A percentile compares a stretch with the other conserved stretches of the same genome.
Evolutionary conservation across 2,329 filamentous ascomycete species (phyloP).

Genomic region (Zymoseptoria passerinii): DNA sequence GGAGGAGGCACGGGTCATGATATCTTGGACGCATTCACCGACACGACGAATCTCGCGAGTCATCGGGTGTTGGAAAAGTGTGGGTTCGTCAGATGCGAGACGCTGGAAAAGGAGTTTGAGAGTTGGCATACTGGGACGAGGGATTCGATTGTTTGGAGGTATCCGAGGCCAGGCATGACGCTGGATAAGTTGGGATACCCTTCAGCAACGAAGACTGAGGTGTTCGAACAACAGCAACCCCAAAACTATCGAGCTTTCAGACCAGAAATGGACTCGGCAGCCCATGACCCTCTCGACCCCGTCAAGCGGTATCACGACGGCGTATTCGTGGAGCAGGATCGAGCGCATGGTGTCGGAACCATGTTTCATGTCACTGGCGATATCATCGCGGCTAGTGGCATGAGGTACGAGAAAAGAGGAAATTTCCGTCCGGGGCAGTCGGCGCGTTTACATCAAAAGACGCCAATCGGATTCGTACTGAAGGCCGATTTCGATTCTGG

Average conservation of each 20-base stretch:
- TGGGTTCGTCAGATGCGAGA: conserved; percentile 41
- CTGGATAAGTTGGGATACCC: conserved; percentile 18
- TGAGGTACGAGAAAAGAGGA: conserved; percentile 1
- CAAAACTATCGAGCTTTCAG: not conserved
- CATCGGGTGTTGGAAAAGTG: conserved; percentile 49
- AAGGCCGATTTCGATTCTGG: not conserved
- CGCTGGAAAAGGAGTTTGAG: conserved; percentile 34
- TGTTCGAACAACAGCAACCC: not conserved
- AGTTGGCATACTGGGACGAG: conserved; percentile 30
- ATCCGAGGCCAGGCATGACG: conserved; percentile 22
- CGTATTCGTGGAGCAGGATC: not conserved
- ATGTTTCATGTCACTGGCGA: conserved; percentile 4
- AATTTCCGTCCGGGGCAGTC: not conserved
- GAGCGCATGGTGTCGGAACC: not conserved
- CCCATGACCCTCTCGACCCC: conserved; percentile 4
- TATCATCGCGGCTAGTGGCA: conserved; percentile 2
- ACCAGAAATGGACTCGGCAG: conserved; percentile 1
- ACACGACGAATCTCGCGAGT: conserved; percentile 45
- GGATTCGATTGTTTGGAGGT: conserved; percentile 31
- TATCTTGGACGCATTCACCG: conserved; percentile 40
- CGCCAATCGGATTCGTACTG: not conserved
- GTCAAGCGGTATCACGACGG: conserved; percentile 5
- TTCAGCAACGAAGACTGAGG: not conserved
- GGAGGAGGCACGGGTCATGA: conserved; percentile 24
- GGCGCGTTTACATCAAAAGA: not conserved